Evolutionary conservation across 2,329 filamentous ascomycete genomes (phyloP).

Genomic region (Epichloe scottii): DNA sequence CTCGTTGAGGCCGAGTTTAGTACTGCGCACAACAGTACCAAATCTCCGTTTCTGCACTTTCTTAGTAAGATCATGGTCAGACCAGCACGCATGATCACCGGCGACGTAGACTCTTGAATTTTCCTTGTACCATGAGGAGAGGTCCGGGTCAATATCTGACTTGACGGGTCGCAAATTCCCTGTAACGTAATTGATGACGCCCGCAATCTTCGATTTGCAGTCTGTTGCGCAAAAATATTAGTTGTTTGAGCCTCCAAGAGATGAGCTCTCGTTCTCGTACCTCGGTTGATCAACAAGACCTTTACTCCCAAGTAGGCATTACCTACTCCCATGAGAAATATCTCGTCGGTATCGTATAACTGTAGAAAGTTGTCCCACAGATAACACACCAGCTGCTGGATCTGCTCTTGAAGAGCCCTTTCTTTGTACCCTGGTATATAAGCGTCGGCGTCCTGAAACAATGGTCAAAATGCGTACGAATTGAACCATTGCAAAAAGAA

Average conservation of each 20-base stretch:
- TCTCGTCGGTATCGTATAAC: constrained; percentile 54
- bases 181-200: constrained; percentile 70
- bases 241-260: background rate
- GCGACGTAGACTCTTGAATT: constrained; percentile 73
- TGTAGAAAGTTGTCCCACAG: constrained; percentile 97
- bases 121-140: constrained; percentile 72
- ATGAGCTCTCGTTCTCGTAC: constrained; percentile 30
- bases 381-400: constrained; percentile 66
- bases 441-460: constrained; percentile 32
- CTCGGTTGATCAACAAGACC: constrained; percentile 64
- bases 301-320: constrained; percentile 77
- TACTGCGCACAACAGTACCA: constrained; percentile 42
- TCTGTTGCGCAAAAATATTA: constrained; percentile 22
- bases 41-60: constrained; percentile 50
- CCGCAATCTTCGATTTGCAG: constrained; percentile 55
- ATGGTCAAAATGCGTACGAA: background rate
- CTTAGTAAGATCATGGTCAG: constrained; percentile 43
- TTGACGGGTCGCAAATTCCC: constrained; percentile 66
- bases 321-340: constrained; percentile 84
- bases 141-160: constrained; percentile 60
- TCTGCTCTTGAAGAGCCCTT: constrained; percentile 41
- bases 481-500: background rate
- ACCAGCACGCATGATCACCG: constrained; percentile 64
- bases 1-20: constrained; percentile 32
- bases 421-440: constrained; percentile 33